Evolutionary conservation across 331 rosid species (phyloP).

Genomic region (Arachis monticola): DNA sequence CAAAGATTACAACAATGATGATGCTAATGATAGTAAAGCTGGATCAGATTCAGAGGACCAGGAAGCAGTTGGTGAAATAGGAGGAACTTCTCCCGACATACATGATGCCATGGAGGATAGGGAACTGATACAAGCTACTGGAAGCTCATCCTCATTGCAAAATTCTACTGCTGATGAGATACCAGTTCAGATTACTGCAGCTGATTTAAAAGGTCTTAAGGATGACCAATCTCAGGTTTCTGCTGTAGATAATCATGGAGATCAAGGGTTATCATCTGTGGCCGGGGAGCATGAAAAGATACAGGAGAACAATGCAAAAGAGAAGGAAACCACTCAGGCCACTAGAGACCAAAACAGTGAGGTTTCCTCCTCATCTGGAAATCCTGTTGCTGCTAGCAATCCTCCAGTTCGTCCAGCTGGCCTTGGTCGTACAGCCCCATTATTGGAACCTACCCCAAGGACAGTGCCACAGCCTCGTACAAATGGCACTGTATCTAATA

Average conservation of each 20-base stretch:
- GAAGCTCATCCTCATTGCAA: slow-evolving; percentile 36
- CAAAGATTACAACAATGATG: not conserved
- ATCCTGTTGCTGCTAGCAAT: slow-evolving; percentile 50
- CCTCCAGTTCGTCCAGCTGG: slow-evolving; percentile 84
- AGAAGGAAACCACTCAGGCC: slow-evolving; percentile 46
- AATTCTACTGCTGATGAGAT: slow-evolving; percentile 44
- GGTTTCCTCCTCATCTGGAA: slow-evolving; percentile 52
- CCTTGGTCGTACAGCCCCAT: slow-evolving; percentile 86
- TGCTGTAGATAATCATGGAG: slow-evolving; percentile 40
- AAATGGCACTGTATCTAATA: slow-evolving; percentile 62
- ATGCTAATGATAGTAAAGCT: not conserved
- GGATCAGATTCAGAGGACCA: slow-evolving; percentile 39
- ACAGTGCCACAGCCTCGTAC: slow-evolving; percentile 76
- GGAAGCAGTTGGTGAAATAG: slow-evolving; percentile 39
- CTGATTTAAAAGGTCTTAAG: slow-evolving; percentile 35
- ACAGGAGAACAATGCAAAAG: slow-evolving; percentile 45
- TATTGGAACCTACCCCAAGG: slow-evolving; percentile 77
- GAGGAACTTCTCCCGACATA: slow-evolving; percentile 41
- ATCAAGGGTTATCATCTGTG: slow-evolving; percentile 35
- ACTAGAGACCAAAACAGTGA: slow-evolving; percentile 42
- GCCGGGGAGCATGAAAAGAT: slow-evolving; percentile 50
- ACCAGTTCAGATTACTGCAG: slow-evolving; percentile 35
- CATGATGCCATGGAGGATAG: slow-evolving; percentile 40
- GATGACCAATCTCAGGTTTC: slow-evolving; percentile 40
- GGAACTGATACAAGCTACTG: slow-evolving; percentile 33